phyloP scores from a whole-genome alignment of 257 asterid genomes.

The Solanum megistacrolobum region DNA sequence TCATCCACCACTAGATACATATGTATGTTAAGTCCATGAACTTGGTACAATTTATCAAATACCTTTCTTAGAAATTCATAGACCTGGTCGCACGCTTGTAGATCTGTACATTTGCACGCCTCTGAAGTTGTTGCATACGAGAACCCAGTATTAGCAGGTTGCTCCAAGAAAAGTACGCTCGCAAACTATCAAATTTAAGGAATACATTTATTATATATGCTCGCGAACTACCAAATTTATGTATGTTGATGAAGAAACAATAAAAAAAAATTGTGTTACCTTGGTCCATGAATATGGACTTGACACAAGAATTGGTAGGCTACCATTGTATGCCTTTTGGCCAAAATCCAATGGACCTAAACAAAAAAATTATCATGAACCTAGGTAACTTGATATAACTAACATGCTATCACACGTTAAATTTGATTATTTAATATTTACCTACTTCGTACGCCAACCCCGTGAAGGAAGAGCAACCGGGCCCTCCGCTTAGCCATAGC shows the following conservation, averaged over 20 bases:
- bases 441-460: constrained; percentile 17
- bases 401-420: neutral
- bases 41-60: neutral
- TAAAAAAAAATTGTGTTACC: constrained; percentile 11
- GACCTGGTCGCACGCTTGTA: neutral
- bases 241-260: neutral
- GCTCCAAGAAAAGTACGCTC: constrained; percentile 18
- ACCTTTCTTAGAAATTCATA: constrained; percentile 19
- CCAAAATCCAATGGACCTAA: constrained; percentile 49
- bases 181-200: constrained; percentile 5
- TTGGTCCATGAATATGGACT: constrained; percentile 65
- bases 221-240: constrained; percentile 4
- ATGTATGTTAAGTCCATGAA: neutral
- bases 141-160: constrained; percentile 19
- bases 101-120: constrained; percentile 1
- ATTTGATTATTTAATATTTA: neutral
- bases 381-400: neutral
- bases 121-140: constrained; percentile 14
- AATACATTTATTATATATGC: neutral
- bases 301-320: constrained; percentile 26
- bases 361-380: neutral
- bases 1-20: neutral
- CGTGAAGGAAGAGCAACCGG: constrained; percentile 22
- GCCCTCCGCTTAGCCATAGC: constrained; percentile 29
- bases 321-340: constrained; percentile 22